Evolutionary conservation across 2,329 filamentous ascomycete species (phyloP).

Genomic region (Metarhizium album): DNA sequence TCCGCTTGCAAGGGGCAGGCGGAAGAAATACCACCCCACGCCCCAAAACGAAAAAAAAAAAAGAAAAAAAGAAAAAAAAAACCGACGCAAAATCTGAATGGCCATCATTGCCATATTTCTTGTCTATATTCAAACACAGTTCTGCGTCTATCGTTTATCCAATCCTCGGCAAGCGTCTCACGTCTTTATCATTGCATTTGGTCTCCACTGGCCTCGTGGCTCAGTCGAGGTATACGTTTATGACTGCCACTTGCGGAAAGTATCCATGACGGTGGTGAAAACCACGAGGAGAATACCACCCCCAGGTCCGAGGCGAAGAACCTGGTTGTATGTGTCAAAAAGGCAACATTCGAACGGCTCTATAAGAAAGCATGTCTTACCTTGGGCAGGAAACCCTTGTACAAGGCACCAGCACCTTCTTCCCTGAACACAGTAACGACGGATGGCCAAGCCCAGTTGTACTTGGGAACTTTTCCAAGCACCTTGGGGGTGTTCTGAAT

Average conservation of each 20-base stretch:
- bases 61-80: too few relatives aligned
- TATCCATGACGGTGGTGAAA: conserved; percentile 83
- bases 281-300: conserved; percentile 69
- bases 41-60: background rate
- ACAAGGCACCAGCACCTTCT: conserved; percentile 83
- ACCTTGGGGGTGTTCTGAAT: conserved; percentile 91
- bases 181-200: background rate
- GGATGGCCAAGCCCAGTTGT: conserved; percentile 95
- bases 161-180: background rate
- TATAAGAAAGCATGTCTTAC: conserved; percentile 48
- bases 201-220: background rate
- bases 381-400: conserved; percentile 98
- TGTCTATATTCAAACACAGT: conserved; percentile 1
- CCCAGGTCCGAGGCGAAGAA: conserved; percentile 41
- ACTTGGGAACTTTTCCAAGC: conserved; percentile 75
- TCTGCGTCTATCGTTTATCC: background rate
- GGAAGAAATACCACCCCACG: background rate
- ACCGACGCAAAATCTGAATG: background rate
- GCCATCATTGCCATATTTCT: background rate
- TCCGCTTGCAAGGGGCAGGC: too few relatives aligned
- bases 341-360: background rate
- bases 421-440: conserved; percentile 81
- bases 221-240: background rate
- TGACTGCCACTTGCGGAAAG: conserved; percentile 58
- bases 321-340: conserved; percentile 15